Evolutionary conservation across 2,329 filamentous ascomycete genomes (phyloP).

Genomic region (Albophoma yamanashiensis): DNA sequence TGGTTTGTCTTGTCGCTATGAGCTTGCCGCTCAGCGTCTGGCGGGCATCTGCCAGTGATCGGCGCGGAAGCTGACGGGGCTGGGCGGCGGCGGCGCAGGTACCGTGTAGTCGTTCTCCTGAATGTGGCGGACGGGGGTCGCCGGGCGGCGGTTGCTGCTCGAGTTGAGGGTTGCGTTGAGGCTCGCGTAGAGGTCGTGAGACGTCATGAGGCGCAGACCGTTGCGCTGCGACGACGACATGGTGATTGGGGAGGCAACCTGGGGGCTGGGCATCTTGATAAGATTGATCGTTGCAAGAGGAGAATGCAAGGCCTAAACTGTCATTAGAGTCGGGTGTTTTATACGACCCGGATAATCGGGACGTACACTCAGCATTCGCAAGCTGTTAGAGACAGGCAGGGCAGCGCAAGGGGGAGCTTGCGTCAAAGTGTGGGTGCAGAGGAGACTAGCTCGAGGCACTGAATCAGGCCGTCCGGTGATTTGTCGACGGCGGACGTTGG

Average conservation of each 20-base stretch:
- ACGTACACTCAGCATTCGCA: background rate
- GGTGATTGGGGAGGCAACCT: constrained; percentile 32
- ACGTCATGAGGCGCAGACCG: constrained; percentile 30
- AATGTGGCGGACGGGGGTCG: constrained; percentile 38
- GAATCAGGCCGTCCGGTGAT: background rate
- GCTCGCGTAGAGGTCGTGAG: constrained; percentile 41
- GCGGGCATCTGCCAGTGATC: constrained; percentile 40
- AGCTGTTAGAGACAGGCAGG: background rate
- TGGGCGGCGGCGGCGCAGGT: constrained; percentile 54
- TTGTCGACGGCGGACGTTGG: background rate
- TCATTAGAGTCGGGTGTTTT: background rate
- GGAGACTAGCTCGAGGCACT: background rate
- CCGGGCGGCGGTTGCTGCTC: constrained; percentile 27
- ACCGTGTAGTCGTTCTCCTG: constrained; percentile 51
- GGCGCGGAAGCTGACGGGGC: constrained; percentile 49
- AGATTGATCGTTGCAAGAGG: background rate
- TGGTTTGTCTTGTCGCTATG: background rate
- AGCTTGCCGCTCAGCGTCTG: constrained; percentile 13
- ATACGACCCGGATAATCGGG: background rate
- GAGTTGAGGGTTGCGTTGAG: constrained; percentile 39
- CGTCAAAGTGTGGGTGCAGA: background rate
- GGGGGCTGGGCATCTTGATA: constrained; percentile 22
- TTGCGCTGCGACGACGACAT: constrained; percentile 35
- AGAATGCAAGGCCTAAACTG: background rate
- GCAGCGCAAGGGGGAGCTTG: background rate